Evolutionary conservation across 2,329 filamentous ascomycete species (phyloP), one percentile per base, ranked within the genome.

Genomic region (Fusarium proliferatum): DNA sequence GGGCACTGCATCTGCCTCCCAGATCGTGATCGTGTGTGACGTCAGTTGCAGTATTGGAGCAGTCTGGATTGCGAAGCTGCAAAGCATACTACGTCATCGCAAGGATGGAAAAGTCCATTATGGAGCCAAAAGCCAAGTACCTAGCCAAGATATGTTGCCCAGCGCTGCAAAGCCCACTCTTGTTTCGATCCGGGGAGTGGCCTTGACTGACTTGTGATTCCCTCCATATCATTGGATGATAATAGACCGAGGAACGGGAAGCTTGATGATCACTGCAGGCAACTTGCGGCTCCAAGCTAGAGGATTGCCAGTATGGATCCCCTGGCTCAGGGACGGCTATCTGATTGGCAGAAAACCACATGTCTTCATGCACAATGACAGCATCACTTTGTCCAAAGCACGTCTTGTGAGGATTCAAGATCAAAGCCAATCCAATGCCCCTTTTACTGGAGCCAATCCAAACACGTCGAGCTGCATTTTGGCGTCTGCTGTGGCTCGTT

Each of bases 311-410:
- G n/a, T 17, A 46, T 51, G 57, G 59, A 34, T 61, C 57, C 64
- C 55, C 52, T 39, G 19, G 45, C 43, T 52, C 60, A 73, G 69
- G 73, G 66, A 48, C 64, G 23, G 12, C 5, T 9, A 21, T 10
- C 0, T 72, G 23, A 75, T 78, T 77, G 76, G 76, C 12, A 8
- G 0, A 9, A 8, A 9, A 7, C 9, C 16, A n/a, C 42, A 23
- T 33, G 23, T 43, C 36, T 28, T 33, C 5, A 69, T 59, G 74
- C 69, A 57, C 30, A 55, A 78, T 78, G 76, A 78, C 73, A 63
- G 56, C 75, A 78, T 64, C 60, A 78, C 74, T 77, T 46, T 74
- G 45, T 16, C 15, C 2, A 49, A 51, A 53, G 71, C 63, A 66
- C 34, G 48, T 56, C 49, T 56, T 56, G 51, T 66, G 61, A 67